Evolutionary conservation across 306 rosid genomes (phyloP).

Genomic region (Citrullus colocynthis): DNA sequence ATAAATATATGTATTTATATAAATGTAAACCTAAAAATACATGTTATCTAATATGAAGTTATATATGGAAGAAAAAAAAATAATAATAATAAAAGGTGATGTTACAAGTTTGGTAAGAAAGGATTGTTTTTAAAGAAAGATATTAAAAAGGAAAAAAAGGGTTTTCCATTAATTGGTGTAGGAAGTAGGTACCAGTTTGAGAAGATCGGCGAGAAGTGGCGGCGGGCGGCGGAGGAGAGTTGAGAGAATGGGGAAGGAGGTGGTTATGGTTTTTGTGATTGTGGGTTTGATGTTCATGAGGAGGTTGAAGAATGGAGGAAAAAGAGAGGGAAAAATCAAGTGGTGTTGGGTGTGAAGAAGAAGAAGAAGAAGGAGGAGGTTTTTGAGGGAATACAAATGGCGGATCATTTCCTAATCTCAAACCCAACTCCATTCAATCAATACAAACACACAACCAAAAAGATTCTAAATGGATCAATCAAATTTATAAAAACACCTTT

Average conservation of each 20-base stretch:
- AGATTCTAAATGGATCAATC: neutral
- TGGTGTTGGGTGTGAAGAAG: neutral
- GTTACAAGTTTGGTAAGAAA: too few relatives aligned
- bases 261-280: neutral
- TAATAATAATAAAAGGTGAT: too few relatives aligned
- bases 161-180: neutral
- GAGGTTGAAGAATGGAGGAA: neutral
- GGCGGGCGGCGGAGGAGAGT: neutral
- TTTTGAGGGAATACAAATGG: neutral
- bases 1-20: too few relatives aligned
- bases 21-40: too few relatives aligned
- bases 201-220: neutral
- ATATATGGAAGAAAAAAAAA: too few relatives aligned
- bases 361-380: neutral
- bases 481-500: neutral
- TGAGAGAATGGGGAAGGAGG: neutral
- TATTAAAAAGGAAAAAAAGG: too few relatives aligned
- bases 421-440: neutral
- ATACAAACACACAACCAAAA: neutral
- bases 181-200: neutral
- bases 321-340: neutral
- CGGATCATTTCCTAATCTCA: constrained; percentile 1
- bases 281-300: neutral
- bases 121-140: too few relatives aligned
- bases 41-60: too few relatives aligned